Base-by-base conservation (phyloP, 2,329 filamentous ascomycete genomes). In the Ophiostoma novo-ulmi region DNA sequence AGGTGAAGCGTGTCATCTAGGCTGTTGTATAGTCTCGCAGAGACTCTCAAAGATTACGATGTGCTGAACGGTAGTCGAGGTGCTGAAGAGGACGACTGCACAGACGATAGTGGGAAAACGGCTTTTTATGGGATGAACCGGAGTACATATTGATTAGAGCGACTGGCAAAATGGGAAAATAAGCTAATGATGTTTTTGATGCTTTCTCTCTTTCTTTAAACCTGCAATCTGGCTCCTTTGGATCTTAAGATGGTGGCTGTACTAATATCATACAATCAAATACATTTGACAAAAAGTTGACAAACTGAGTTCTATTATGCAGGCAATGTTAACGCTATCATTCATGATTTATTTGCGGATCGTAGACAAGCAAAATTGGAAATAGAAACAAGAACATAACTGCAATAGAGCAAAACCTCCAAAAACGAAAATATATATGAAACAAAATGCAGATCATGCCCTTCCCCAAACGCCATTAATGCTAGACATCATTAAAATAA, bases 1-100 rank as follows among this genome's bases (percentile, higher is more conserved):
- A 97, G 89, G 88, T 91, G 77, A 88, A 90, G 83, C 84, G 88
- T 68, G 87, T 89, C 69, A 86, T 89, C 75, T 90, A 81, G 39
- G 31, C 55, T 10, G 39, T 10, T 48, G 26, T 7, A 31, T 26
- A 38, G 5, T 17, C 17, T 13, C 20, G 5, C 8, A 39, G 11
- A 10, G 38, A 39, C 38, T 11, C 10, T 39, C 10, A 39, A 39
- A 10, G 38, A 39, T 10, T 39, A 39, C 38, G 1, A 39, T 31
- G 31, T 31, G 31, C 31, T 31, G 38, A 5, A 13, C 38, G 38
- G 38, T 13, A 39, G 38, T 39, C 38, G 31, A 39, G 38, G 38
- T 10, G 10, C 3, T 31, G 2, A 31, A 31, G 3, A 31, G 31
- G 14, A 66, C 11, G 14, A 26, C 36, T 22, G 20, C 55, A 36